Conservation (phyloP, 371 early-diverging fungal species). For the Circinella umbellata region DNA sequence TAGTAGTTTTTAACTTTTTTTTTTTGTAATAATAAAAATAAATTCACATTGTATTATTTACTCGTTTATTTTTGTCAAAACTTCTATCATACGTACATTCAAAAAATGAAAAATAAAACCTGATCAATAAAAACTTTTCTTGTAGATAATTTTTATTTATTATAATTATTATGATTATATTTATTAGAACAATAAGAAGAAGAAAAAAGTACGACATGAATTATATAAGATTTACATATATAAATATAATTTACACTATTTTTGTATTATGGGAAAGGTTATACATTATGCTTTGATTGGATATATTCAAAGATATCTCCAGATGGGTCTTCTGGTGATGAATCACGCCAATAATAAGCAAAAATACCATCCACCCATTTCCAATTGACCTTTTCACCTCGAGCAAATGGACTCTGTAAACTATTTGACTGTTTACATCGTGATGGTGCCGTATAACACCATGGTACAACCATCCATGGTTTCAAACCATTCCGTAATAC, state of each 20-base stretch:
- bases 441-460: conserved; percentile 56
- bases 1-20: not conserved
- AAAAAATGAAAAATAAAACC: too few relatives aligned
- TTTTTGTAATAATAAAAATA: too few relatives aligned
- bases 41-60: too few relatives aligned
- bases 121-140: too few relatives aligned
- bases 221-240: too few relatives aligned
- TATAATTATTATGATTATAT: too few relatives aligned
- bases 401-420: conserved; percentile 18
- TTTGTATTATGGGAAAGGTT: not conserved
- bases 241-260: too few relatives aligned
- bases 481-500: conserved; percentile 33
- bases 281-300: not conserved
- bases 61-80: too few relatives aligned
- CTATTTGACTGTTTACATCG: conserved; percentile 30
- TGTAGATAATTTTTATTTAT: too few relatives aligned
- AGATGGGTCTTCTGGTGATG: conserved; percentile 4
- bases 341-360: conserved; percentile 18
- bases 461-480: conserved; percentile 51
- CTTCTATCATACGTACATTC: too few relatives aligned
- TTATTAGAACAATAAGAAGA: too few relatives aligned
- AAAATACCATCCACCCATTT: conserved; percentile 12
- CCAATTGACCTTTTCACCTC: not conserved
- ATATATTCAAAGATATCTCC: conserved; percentile 17
- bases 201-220: too few relatives aligned